Conservation (phyloP, 1,284 basidiomycete genomes). For the Lignosus rhinocerotis region DNA sequence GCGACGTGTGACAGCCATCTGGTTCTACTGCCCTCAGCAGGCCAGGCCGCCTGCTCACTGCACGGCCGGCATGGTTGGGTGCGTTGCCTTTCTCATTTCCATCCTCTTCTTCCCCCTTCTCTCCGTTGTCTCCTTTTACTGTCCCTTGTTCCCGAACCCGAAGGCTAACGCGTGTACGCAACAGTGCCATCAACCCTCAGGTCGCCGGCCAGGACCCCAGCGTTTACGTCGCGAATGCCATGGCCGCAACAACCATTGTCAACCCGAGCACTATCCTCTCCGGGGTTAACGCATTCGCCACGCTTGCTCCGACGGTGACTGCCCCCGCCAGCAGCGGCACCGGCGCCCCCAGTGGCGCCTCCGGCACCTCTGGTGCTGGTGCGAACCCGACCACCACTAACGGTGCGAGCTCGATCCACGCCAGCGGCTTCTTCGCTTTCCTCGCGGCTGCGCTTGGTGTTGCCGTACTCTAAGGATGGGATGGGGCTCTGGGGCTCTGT, state of each 20-base stretch:
- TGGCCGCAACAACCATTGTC: slow-evolving; percentile 30
- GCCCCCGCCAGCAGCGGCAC: slow-evolving; percentile 26
- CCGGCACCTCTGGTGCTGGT: background rate
- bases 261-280: slow-evolving; percentile 34
- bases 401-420: slow-evolving; percentile 7
- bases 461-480: slow-evolving; percentile 14
- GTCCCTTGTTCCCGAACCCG: background rate
- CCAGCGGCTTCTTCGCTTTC: slow-evolving; percentile 20
- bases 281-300: slow-evolving; percentile 47
- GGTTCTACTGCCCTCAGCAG: slow-evolving; percentile 49
- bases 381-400: background rate
- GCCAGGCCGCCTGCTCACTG: slow-evolving; percentile 42
- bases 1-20: slow-evolving; percentile 43
- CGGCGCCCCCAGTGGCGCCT: background rate
- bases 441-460: slow-evolving; percentile 25
- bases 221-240: slow-evolving; percentile 41
- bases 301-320: slow-evolving; percentile 37
- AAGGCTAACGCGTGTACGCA: background rate
- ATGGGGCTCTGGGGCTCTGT: too few species aligned
- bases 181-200: slow-evolving; percentile 56
- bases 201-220: slow-evolving; percentile 47
- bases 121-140: background rate
- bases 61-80: slow-evolving; percentile 42
- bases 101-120: background rate
- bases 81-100: slow-evolving; percentile 4